A percentile compares a stretch with the other conserved stretches of the same genome.
Conservation (phyloP, 2,329 filamentous ascomycete species). For the Ampelomyces quisqualis region DNA sequence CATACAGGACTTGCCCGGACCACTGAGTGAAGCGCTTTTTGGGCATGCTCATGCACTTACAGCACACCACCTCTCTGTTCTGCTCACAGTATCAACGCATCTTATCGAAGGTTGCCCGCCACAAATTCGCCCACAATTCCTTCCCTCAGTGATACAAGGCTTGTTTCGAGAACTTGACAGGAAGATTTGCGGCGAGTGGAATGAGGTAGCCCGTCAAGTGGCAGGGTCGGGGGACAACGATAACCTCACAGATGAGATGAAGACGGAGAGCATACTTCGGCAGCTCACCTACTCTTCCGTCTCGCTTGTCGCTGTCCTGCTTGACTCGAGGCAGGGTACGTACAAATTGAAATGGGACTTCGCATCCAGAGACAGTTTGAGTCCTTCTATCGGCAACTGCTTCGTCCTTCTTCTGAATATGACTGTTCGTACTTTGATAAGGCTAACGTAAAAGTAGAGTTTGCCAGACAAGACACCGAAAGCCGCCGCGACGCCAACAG, state of each 20-base stretch:
- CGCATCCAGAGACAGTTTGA: no score
- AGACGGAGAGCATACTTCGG: constrained; percentile 89
- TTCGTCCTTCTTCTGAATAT: no score
- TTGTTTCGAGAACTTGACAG: constrained; percentile 84
- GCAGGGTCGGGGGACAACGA: constrained; percentile 71
- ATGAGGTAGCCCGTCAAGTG: constrained; percentile 60
- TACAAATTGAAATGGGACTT: no score
- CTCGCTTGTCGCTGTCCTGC: constrained; percentile 83
- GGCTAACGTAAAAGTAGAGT: no score
- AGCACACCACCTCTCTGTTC: constrained; percentile 89
- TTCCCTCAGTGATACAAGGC: constrained; percentile 78
- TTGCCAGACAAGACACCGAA: constrained; percentile 34
- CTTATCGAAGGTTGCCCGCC: constrained; percentile 91
- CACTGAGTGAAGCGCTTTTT: constrained; percentile 81
- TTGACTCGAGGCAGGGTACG: constrained; percentile 63
- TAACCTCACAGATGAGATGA: constrained; percentile 89
- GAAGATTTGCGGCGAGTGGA: constrained; percentile 88
- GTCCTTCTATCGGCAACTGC: no score
- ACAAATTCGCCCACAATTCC: constrained; percentile 72
- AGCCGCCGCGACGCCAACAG: constrained; percentile 45
- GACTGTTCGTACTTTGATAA: no score
- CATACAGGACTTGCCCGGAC: constrained; percentile 77
- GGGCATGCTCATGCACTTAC: constrained; percentile 79
- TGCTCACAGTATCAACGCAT: constrained; percentile 84
- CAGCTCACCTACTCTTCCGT: constrained; percentile 92